Percentiles rank a stretch among this genome's conserved stretches.
Conservation (phyloP, 139 green algal genomes). For the Coccomyxa sp. region DNA sequence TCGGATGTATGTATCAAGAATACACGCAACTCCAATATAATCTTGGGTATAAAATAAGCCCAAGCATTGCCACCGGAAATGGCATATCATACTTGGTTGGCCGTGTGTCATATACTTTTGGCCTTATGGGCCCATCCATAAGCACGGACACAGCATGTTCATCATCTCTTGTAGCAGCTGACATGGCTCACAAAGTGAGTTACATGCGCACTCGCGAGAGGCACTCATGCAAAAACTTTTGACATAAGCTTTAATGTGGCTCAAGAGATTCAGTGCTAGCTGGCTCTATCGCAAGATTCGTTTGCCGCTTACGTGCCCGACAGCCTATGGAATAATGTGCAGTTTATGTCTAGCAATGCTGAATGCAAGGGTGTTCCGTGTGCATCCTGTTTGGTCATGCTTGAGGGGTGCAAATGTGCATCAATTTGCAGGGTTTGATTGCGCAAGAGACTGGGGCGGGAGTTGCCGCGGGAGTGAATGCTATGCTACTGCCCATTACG, state of each 20-base stretch:
- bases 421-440: constrained; percentile 6
- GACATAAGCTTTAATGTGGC: too few relatives aligned
- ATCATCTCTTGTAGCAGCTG: constrained; percentile 68
- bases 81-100: constrained; percentile 37
- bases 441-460: constrained; percentile 23
- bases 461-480: constrained; percentile 69
- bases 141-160: constrained; percentile 71
- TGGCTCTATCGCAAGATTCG: too few relatives aligned
- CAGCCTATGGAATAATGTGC: too few relatives aligned
- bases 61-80: constrained; percentile 28
- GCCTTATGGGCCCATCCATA: constrained; percentile 36
- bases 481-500: constrained; percentile 65
- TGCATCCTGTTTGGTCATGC: too few relatives aligned
- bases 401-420: too few relatives aligned
- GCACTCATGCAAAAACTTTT: too few relatives aligned
- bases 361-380: too few relatives aligned
- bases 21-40: constrained; percentile 25
- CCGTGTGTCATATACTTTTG: constrained; percentile 79
- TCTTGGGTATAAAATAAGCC: not conserved
- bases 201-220: not conserved
- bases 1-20: constrained; percentile 37
- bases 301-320: too few relatives aligned
- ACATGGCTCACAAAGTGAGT: constrained; percentile 26
- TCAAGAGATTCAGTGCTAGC: too few relatives aligned
- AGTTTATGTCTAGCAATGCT: too few relatives aligned